Evolutionary conservation across 2,329 filamentous ascomycete species (phyloP).

Genomic region (Colletotrichum limetticola): DNA sequence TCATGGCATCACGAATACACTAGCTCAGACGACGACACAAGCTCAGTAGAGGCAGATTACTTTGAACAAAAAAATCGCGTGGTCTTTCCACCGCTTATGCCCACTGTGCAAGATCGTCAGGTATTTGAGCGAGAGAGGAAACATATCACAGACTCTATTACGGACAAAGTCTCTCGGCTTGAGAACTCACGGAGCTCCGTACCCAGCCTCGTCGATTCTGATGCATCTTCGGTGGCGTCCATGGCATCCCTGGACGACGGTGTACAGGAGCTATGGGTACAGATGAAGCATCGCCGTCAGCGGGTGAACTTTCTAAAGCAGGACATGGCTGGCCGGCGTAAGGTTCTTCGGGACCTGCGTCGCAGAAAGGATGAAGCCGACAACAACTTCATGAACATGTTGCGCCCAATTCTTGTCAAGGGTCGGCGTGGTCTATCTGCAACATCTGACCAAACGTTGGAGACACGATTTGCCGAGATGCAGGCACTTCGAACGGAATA

Average conservation of each 20-base stretch:
- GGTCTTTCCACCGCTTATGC: slow-evolving; percentile 32
- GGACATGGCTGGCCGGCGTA: slow-evolving; percentile 47
- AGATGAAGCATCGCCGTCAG: slow-evolving; percentile 47
- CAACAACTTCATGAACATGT: slow-evolving; percentile 52
- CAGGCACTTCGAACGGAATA: slow-evolving; percentile 51
- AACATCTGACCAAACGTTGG: slow-evolving; percentile 40
- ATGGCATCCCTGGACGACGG: slow-evolving; percentile 37
- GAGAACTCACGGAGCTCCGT: slow-evolving; percentile 41
- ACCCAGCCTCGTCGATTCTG: slow-evolving; percentile 15
- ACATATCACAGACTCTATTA: slow-evolving; percentile 43
- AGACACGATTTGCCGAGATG: slow-evolving; percentile 47
- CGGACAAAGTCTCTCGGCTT: slow-evolving; percentile 46
- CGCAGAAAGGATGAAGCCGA: slow-evolving; percentile 48
- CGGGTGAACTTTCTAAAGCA: slow-evolving; percentile 43
- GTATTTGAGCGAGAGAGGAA: slow-evolving; percentile 2
- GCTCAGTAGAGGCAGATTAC: slow-evolving; percentile 16
- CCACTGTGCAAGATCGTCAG: slow-evolving; percentile 17
- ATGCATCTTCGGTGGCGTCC: slow-evolving; percentile 21
- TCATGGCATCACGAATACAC: slow-evolving; percentile 15
- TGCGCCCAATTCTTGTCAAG: slow-evolving; percentile 49
- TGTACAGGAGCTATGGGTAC: slow-evolving; percentile 48
- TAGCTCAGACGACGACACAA: slow-evolving; percentile 13
- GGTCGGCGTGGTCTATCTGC: slow-evolving; percentile 36
- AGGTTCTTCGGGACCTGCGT: slow-evolving; percentile 44
- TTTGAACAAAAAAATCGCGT: slow-evolving; percentile 21